A percentile compares a stretch with the other conserved stretches of the same genome.
Evolutionary conservation across 2,329 filamentous ascomycete genomes (phyloP).

Genomic region (Paradendryphiella salina): DNA sequence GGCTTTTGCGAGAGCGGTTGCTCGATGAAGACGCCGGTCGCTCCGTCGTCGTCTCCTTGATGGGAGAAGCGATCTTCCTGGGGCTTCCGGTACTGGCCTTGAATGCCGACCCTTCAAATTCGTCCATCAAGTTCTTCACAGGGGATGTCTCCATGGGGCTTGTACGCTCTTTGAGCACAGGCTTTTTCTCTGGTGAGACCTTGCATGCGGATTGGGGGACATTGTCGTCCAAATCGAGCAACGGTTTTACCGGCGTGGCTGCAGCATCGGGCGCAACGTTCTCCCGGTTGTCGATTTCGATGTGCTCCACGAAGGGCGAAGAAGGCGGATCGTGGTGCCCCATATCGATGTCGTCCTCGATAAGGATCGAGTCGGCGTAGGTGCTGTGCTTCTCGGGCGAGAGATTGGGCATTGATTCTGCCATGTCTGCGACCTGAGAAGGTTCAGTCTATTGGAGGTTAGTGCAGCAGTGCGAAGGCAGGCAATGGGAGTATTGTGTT

Average conservation of each 20-base stretch:
- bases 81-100: conserved; percentile 21
- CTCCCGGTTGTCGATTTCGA: conserved; percentile 48
- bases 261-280: conserved; percentile 37
- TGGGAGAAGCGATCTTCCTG: conserved; percentile 31
- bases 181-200: conserved; percentile 36
- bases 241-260: conserved; percentile 31
- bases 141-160: conserved; percentile 41
- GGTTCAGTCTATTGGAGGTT: conserved; percentile 18
- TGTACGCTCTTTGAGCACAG: conserved; percentile 31
- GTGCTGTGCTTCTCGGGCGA: conserved; percentile 39
- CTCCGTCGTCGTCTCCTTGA: conserved; percentile 27
- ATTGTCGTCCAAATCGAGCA: conserved; percentile 30
- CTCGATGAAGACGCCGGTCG: conserved; percentile 34
- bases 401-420: conserved; percentile 38
- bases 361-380: conserved; percentile 21
- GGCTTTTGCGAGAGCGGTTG: conserved; percentile 31
- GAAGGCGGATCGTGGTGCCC: conserved; percentile 50
- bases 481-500: conserved; percentile 12
- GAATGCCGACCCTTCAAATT: conserved; percentile 28
- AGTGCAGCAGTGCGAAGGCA: conserved; percentile 19
- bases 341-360: conserved; percentile 42
- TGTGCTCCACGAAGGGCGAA: conserved; percentile 54
- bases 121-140: conserved; percentile 33
- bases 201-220: conserved; percentile 41
- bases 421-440: conserved; percentile 26